These are phyloP conservation scores for Solanum lycopersicoides DNA, from an alignment of 257 asterid genomes.

Conservation along the genomic window DNA sequence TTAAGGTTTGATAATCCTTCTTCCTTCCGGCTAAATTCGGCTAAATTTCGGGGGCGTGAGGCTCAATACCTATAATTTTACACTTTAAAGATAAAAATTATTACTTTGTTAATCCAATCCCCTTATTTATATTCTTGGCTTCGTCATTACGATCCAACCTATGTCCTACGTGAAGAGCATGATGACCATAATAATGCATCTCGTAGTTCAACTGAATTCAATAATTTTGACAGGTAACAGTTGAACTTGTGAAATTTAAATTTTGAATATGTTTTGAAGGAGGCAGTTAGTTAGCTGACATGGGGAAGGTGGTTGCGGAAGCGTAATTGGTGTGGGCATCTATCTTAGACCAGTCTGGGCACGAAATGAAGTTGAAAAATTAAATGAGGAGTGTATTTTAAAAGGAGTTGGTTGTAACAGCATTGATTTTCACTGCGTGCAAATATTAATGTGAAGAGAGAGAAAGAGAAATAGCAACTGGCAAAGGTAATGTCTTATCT, in stretches of 20 bases:
- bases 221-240: neutral
- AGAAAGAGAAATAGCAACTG: neutral
- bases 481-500: neutral
- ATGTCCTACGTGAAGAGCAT: neutral
- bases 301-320: neutral
- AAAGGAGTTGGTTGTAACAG: slow-evolving; percentile 10
- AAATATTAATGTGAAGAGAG: neutral
- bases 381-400: slow-evolving; percentile 29
- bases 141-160: neutral
- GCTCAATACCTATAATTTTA: neutral
- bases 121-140: neutral
- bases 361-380: slow-evolving; percentile 35
- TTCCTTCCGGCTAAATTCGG: no score
- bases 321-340: neutral
- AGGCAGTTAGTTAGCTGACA: neutral
- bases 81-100: neutral
- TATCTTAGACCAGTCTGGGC: neutral
- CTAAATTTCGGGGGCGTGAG: neutral
- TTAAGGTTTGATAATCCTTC: neutral
- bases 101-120: neutral
- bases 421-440: slow-evolving; percentile 29
- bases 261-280: neutral
- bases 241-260: neutral
- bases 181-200: neutral
- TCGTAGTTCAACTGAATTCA: neutral